These are phyloP conservation scores for Penicillium riverlandense DNA, from an alignment of 495 filamentous ascomycete species.

Conservation along the genomic window DNA sequence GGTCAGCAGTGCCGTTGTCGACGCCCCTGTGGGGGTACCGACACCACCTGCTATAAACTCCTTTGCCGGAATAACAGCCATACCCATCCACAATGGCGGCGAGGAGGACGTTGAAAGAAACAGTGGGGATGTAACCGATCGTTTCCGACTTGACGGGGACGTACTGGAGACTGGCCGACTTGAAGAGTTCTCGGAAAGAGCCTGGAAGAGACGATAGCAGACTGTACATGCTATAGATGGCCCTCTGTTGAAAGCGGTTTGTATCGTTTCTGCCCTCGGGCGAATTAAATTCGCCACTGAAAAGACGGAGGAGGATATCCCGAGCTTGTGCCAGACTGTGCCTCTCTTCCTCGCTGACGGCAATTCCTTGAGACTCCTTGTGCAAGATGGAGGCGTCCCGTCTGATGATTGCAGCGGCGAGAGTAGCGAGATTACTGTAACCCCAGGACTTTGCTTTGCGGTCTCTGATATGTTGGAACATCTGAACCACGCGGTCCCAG, in stretches of 20 bases:
- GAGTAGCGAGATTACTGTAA: conserved; percentile 35
- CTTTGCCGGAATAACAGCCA: conserved; percentile 33
- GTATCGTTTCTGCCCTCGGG: conserved; percentile 7
- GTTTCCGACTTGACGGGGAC: conserved; percentile 6
- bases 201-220: conserved; percentile 24
- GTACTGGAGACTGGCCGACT: conserved; percentile 10
- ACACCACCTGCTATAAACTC: conserved; percentile 40
- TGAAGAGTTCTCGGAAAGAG: conserved; percentile 11
- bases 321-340: conserved; percentile 18
- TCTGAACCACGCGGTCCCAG: conserved; percentile 40
- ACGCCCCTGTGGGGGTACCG: conserved; percentile 16
- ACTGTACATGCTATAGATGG: conserved; percentile 18
- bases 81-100: conserved; percentile 38
- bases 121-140: conserved; percentile 20
- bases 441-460: conserved; percentile 37
- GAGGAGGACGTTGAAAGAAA: conserved; percentile 43
- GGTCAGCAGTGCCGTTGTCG: conserved; percentile 22
- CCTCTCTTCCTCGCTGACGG: conserved; percentile 2
- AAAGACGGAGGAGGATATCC: conserved; percentile 24
- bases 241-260: conserved; percentile 19
- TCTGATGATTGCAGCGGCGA: conserved; percentile 36
- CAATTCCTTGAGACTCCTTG: conserved; percentile 1
- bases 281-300: conserved; percentile 26
- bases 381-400: conserved; percentile 20
- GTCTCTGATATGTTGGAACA: conserved; percentile 36